Percentiles rank a stretch among this genome's conserved stretches.
These are phyloP conservation scores for Coemansia sp. DNA, from an alignment of 192 early-diverging fungal species.

Conservation along the genomic window DNA sequence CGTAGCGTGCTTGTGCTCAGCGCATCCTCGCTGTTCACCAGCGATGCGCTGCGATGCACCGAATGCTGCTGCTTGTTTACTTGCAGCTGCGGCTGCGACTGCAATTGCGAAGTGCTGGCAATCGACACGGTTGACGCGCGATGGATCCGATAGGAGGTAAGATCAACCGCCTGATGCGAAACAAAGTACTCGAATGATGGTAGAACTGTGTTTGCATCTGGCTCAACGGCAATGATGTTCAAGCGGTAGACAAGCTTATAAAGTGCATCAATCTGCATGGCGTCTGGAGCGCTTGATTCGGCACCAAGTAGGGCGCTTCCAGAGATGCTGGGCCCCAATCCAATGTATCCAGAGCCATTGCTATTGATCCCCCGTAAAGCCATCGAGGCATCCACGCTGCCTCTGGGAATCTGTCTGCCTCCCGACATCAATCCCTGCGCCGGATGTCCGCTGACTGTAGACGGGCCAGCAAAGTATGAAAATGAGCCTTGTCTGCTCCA, in stretches of 20 bases:
- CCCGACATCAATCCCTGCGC: constrained; percentile 10
- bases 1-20: not conserved
- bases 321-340: not conserved
- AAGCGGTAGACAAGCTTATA: constrained; percentile 43
- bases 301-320: not conserved
- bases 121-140: constrained; percentile 39
- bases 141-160: constrained; percentile 32
- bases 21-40: not conserved
- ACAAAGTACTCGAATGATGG: constrained; percentile 50
- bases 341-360: not conserved
- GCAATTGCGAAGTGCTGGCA: constrained; percentile 1
- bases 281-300: constrained; percentile 10
- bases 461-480: constrained; percentile 20
- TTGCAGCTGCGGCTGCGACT: not conserved
- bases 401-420: constrained; percentile 25
- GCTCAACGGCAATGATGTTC: constrained; percentile 42
- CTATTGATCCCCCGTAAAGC: constrained; percentile 6
- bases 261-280: constrained; percentile 38
- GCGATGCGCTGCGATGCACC: not conserved
- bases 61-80: not conserved
- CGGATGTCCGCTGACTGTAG: constrained; percentile 13
- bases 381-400: constrained; percentile 31
- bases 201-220: constrained; percentile 22
- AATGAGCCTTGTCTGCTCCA: constrained; percentile 45
- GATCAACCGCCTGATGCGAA: constrained; percentile 23